A percentile compares a stretch with the other conserved stretches of the same genome.
Evolutionary conservation across 148 eudicot species (phyloP).

Genomic region (Camellia sinensis): DNA sequence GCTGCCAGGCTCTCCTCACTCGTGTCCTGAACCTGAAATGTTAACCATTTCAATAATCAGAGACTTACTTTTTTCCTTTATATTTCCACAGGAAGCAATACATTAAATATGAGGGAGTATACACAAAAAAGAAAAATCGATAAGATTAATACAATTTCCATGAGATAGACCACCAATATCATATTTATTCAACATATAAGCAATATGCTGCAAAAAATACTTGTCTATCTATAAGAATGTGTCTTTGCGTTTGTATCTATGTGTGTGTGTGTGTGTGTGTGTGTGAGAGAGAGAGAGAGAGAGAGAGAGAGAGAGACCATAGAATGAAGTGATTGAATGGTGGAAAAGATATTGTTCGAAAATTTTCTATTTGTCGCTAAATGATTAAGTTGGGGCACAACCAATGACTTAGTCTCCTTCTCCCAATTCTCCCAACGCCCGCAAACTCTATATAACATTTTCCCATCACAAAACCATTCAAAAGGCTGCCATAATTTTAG

Average conservation of each 20-base stretch:
- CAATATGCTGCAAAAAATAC: no score
- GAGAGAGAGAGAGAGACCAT: neutral
- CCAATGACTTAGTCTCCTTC: neutral
- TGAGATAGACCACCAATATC: neutral
- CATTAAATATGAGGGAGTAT: neutral
- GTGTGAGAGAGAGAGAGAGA: neutral
- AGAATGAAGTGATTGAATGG: neutral
- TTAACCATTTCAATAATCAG: neutral
- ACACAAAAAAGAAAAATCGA: neutral
- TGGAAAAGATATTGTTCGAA: neutral
- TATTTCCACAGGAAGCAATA: neutral
- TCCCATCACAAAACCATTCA: neutral
- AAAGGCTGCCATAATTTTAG: neutral
- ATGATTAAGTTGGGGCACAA: neutral
- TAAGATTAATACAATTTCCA: neutral
- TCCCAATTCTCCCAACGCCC: neutral
- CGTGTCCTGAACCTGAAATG: slow-evolving; percentile 78
- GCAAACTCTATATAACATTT: neutral
- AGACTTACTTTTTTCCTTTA: neutral
- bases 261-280: neutral
- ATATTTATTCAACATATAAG: no score
- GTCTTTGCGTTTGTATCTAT: neutral
- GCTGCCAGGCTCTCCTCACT: slow-evolving; percentile 98
- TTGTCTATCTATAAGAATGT: neutral
- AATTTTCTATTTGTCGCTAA: no score